Evolutionary conservation across 345 rosid species (phyloP), one percentile per base, ranked within the genome.

Genomic region (Citrus trifoliata): DNA sequence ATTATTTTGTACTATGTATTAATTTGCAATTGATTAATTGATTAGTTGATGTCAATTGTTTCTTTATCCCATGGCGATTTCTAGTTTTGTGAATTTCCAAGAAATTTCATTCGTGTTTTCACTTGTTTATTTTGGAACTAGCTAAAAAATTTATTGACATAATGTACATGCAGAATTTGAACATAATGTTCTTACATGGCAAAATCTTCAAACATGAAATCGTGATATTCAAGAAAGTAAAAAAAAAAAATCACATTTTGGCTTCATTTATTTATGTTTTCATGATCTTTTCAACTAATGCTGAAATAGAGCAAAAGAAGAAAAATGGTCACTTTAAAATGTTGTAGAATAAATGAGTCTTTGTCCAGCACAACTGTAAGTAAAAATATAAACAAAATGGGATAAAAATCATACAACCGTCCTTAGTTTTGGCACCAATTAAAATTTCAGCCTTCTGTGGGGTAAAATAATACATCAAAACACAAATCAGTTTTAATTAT

Each of bases 381-480:
- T 2, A 12, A 10, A 55, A 72, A 55, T 55, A 55, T 13, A 72
- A 33, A 56, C 75, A 73, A 60, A 73, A 56, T 38, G 12, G 56
- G 67, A 62, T 74, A 59, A 38, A 74, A 40, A 61, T 74, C 70
- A 46, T 33, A 25, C 76, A 53, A 61, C 67, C 22, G 38, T 42
- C 7, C 73, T 73, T 9, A 58, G 16, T 56, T 73, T 66, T 67
- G 78, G 33, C 69, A 73, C 30, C 60, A n/a, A 37, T 66, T 65
- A 46, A 61, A 35, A 51, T 42, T 16, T 35, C 22, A 28, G 27
- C 70, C 69, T 70, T 14, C 3, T 12, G 14, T 19, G 77, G 64
- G 38, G 73, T 42, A 8, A 69, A 6, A 28, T 28, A 28, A 28
- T 28, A 28, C 28, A 28, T 28, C 28, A 28, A 28, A 28, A 28